These are phyloP conservation scores for Candida succiphila DNA, from an alignment of 805 yeast genomes.

Conservation along the genomic window DNA sequence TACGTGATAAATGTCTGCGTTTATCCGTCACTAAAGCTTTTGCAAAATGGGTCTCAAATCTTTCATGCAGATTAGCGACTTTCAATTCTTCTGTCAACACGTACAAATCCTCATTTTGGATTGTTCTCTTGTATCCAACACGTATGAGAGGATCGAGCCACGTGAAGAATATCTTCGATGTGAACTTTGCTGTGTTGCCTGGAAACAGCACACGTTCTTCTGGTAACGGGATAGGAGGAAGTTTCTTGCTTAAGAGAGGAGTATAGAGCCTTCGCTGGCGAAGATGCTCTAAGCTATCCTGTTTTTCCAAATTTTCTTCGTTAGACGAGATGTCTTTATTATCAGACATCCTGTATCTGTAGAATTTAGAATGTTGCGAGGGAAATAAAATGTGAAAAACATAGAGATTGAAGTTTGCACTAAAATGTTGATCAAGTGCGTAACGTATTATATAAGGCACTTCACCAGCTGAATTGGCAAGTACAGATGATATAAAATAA, in stretches of 20 bases:
- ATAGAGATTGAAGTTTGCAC: no score
- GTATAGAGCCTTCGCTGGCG: constrained; percentile 5
- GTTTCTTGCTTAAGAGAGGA: constrained; percentile 16
- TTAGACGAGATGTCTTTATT: no score
- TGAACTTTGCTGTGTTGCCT: constrained; percentile 19
- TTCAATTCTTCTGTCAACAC: constrained; percentile 30
- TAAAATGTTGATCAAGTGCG: no score
- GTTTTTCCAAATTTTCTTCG: no score
- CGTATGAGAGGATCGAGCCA: constrained; percentile 54
- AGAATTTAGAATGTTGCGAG: no score
- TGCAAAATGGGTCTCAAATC: not conserved
- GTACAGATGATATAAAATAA: no score
- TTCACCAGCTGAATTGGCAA: no score
- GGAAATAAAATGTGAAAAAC: no score
- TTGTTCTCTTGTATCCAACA: constrained; percentile 59
- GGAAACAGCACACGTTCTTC: constrained; percentile 36
- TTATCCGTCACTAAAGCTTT: constrained; percentile 8
- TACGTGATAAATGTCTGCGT: constrained; percentile 14
- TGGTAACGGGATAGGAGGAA: constrained; percentile 37
- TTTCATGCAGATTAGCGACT: constrained; percentile 34
- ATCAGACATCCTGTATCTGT: no score
- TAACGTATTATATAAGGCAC: no score
- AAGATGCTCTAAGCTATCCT: no score
- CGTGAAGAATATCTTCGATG: constrained; percentile 39
- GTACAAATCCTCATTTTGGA: constrained; percentile 54